A percentile compares a stretch with the other conserved stretches of the same genome.
phyloP scores from a whole-genome alignment of 2,329 filamentous ascomycete species.

The Ophiostoma ips region DNA sequence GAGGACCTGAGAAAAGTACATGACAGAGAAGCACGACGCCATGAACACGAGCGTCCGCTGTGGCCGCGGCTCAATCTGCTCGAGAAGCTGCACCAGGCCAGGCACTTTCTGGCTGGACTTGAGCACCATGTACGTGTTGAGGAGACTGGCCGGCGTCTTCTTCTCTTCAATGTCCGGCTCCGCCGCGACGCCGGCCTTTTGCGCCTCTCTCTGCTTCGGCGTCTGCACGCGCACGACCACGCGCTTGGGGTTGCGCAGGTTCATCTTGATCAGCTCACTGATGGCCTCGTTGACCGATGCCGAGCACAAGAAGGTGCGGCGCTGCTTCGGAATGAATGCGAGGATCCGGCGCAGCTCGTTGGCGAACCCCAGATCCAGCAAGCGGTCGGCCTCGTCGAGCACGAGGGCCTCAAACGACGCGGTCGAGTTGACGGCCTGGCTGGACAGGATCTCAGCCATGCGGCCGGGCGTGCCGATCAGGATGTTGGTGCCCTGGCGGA shows the following conservation, averaged over 20 bases:
- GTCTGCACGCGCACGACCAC: conserved; percentile 87
- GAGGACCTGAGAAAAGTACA: conserved; percentile 79
- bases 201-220: conserved; percentile 29
- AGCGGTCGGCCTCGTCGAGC: conserved; percentile 83
- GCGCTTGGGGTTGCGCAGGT: conserved; percentile 85
- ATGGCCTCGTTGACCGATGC: conserved; percentile 94
- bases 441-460: conserved; percentile 73
- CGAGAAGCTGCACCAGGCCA: conserved; percentile 55
- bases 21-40: conserved; percentile 85
- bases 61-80: conserved; percentile 55
- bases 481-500: conserved; percentile 74
- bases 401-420: conserved; percentile 86
- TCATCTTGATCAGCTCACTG: conserved; percentile 81
- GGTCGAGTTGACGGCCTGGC: conserved; percentile 75
- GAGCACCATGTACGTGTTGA: conserved; percentile 71
- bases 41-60: conserved; percentile 84
- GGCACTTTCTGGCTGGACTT: conserved; percentile 71
- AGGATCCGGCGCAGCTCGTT: conserved; percentile 79
- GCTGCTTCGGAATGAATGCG: conserved; percentile 74
- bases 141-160: conserved; percentile 79
- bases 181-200: neutral
- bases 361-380: conserved; percentile 90
- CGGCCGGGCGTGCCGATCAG: conserved; percentile 79
- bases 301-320: conserved; percentile 85
- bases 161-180: conserved; percentile 62